Percentiles rank a stretch among this genome's conserved stretches.
These are phyloP conservation scores for Eucalyptus decipiens DNA, from an alignment of 345 rosid genomes.

Conservation along the genomic window DNA sequence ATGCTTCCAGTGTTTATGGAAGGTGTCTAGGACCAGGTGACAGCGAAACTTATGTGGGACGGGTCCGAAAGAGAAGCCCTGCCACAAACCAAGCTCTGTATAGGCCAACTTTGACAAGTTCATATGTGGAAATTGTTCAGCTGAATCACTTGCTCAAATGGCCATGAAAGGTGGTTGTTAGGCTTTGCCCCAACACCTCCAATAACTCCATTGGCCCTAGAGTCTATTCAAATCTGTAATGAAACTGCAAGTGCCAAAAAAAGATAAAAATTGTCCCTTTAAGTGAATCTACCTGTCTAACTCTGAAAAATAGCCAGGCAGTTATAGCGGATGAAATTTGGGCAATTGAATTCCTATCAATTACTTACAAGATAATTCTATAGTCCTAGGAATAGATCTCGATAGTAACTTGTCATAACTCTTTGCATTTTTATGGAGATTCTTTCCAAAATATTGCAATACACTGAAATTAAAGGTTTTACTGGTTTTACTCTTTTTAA, in stretches of 20 bases:
- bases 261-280: background rate
- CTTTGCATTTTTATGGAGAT: background rate
- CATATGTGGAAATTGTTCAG: background rate
- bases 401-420: accelerated
- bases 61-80: background rate
- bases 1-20: background rate
- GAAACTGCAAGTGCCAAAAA: background rate
- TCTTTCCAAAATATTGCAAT: background rate
- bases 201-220: background rate
- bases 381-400: accelerated
- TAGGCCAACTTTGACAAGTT: background rate
- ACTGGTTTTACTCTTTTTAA: background rate
- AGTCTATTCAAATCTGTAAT: background rate
- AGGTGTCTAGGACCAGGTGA: background rate
- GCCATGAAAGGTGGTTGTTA: background rate
- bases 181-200: background rate
- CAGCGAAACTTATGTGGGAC: background rate
- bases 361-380: background rate
- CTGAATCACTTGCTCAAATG: background rate
- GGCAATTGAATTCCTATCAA: background rate
- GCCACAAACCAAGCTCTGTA: background rate
- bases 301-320: background rate
- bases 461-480: background rate
- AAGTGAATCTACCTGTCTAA: background rate
- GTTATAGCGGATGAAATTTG: background rate